Evolutionary conservation across 1,284 basidiomycete genomes (phyloP).

Genomic region (Pterulicium gracile): DNA sequence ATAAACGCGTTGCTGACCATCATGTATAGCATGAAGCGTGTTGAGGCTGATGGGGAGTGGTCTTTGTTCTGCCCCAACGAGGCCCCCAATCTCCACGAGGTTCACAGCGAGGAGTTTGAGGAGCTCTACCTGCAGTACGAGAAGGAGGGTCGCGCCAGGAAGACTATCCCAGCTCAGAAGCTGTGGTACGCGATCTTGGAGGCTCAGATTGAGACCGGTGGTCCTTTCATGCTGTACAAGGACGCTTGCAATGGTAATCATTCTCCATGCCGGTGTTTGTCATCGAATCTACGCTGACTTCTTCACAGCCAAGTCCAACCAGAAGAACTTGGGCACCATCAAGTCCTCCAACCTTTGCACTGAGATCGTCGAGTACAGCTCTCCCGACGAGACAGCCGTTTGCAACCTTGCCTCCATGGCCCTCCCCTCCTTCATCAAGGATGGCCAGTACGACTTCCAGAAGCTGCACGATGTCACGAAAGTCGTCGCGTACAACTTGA

Average conservation of each 20-base stretch:
- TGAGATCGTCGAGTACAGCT: slow-evolving; percentile 98
- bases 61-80: slow-evolving; percentile 98
- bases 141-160: slow-evolving; percentile 80
- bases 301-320: slow-evolving; percentile 82
- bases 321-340: slow-evolving; percentile 98
- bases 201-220: slow-evolving; percentile 96
- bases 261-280: slow-evolving; percentile 19
- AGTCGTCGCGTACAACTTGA: slow-evolving; percentile 88
- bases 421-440: slow-evolving; percentile 78
- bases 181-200: slow-evolving; percentile 98
- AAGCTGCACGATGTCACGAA: slow-evolving; percentile 93
- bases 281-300: not conserved
- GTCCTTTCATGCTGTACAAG: slow-evolving; percentile 99
- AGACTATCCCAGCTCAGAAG: slow-evolving; percentile 91
- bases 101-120: slow-evolving; percentile 90
- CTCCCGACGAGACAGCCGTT: slow-evolving; percentile 96
- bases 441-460: slow-evolving; percentile 82
- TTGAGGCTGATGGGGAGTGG: slow-evolving; percentile 85
- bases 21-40: slow-evolving; percentile 75
- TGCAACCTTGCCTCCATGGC: slow-evolving; percentile 99
- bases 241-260: slow-evolving; percentile 81
- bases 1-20: slow-evolving; percentile 7
- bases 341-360: slow-evolving; percentile 99
- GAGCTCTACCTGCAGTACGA: slow-evolving; percentile 87
- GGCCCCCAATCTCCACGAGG: slow-evolving; percentile 85